A percentile compares a stretch with the other conserved stretches of the same genome.
Evolutionary conservation across 495 filamentous ascomycete genomes (phyloP).

Genomic region (Lophiostoma macrostomum): DNA sequence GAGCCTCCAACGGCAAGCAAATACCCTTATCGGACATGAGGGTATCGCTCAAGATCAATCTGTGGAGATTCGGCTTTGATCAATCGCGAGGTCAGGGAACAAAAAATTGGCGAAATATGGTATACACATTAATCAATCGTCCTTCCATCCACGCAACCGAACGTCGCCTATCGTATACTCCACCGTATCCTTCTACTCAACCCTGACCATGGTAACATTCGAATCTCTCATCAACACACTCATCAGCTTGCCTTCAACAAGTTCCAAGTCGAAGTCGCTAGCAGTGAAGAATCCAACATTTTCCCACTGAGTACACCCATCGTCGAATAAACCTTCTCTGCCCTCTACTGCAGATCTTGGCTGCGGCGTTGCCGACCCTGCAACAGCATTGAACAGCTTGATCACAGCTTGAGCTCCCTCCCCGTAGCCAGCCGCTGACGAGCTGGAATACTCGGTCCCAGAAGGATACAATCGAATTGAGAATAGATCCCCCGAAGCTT

Average conservation of each 20-base stretch:
- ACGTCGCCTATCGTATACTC: no score
- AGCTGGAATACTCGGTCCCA: neutral
- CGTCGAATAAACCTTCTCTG: neutral
- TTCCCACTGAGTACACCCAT: neutral
- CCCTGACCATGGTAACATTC: conserved; percentile 1
- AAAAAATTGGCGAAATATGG: no score
- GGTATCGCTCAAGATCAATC: no score
- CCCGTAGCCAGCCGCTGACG: no score
- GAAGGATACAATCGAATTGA: neutral
- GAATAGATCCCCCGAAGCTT: neutral
- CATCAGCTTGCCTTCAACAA: neutral
- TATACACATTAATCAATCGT: no score
- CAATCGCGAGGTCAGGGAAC: no score
- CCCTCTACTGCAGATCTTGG: neutral
- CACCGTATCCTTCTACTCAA: neutral
- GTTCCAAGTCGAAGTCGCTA: neutral
- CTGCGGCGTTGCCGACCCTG: neutral
- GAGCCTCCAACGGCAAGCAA: no score
- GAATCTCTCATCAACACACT: neutral
- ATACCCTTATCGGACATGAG: no score
- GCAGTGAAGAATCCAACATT: neutral
- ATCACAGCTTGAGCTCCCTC: neutral
- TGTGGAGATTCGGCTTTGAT: no score
- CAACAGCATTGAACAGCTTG: neutral
- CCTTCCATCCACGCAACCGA: no score